Percentiles rank a stretch among this genome's conserved stretches.
These are phyloP conservation scores for Bruguiera sexangula DNA, from an alignment of 345 rosid species.

Conservation along the genomic window DNA sequence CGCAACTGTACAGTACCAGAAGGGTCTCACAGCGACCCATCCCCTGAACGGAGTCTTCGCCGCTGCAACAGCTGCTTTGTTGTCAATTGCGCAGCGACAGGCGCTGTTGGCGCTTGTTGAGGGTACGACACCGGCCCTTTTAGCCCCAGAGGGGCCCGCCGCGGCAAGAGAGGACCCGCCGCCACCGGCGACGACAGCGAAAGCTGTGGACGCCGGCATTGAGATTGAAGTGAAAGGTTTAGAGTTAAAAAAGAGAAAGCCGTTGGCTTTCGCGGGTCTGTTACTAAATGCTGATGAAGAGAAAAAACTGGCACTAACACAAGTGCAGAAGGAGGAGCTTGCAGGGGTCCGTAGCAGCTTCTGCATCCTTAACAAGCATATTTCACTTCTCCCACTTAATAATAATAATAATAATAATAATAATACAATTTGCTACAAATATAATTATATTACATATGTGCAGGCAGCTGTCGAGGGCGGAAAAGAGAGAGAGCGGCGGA, in stretches of 20 bases:
- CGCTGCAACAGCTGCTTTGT: not conserved
- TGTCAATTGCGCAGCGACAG: conserved; percentile 11
- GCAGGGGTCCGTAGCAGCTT: conserved; percentile 15
- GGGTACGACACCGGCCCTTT: not conserved
- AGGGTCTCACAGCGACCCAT: conserved; percentile 16
- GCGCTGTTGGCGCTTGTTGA: not conserved
- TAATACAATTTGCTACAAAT: no score
- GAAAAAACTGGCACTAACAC: conserved; percentile 1
- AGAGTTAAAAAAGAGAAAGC: not conserved
- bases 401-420: no score
- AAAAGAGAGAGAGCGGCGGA: no score
- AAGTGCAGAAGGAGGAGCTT: conserved; percentile 11
- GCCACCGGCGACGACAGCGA: not conserved
- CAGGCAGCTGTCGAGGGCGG: no score
- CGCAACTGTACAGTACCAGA: conserved; percentile 15
- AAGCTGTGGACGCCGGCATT: conserved; percentile 11
- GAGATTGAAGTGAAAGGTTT: not conserved
- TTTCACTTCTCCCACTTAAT: conserved; percentile 4
- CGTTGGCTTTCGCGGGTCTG: conserved; percentile 2
- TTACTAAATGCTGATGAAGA: not conserved
- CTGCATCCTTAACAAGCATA: conserved; percentile 24
- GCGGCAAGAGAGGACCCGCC: not conserved
- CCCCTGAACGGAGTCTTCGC: conserved; percentile 7
- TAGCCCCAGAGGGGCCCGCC: not conserved
- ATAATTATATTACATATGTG: no score